phyloP scores from a whole-genome alignment of 768 basidiomycete genomes.

The Xerocomus spinulosus region DNA sequence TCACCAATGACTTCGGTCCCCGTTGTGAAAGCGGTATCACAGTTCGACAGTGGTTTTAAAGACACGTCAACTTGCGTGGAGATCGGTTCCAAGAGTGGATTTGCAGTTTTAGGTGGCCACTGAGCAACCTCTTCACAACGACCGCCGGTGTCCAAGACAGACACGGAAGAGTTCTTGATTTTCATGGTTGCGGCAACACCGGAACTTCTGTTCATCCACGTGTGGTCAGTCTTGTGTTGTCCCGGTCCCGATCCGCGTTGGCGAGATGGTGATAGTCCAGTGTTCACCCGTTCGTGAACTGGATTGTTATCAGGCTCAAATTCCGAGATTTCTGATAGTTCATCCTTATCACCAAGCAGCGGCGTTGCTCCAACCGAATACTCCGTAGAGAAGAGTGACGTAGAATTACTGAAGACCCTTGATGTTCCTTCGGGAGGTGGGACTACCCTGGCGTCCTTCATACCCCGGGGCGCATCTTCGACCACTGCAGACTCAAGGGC shows the following conservation, averaged over 20 bases:
- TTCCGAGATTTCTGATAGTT: constrained; percentile 34
- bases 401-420: not conserved
- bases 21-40: not conserved
- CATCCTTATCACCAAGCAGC: constrained; percentile 19
- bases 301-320: constrained; percentile 13
- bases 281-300: not conserved
- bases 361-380: not conserved
- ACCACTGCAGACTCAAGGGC: not conserved
- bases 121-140: not conserved
- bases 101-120: not conserved
- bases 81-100: not conserved
- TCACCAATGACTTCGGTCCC: not conserved
- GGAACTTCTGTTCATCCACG: constrained; percentile 12
- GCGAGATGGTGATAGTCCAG: not conserved
- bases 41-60: constrained; percentile 1
- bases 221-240: constrained; percentile 1
- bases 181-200: not conserved
- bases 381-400: not conserved
- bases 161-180: not conserved
- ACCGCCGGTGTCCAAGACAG: not conserved
- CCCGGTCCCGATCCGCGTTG: not conserved
- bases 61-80: constrained; percentile 16
- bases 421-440: not conserved
- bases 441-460: not conserved
- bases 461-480: not conserved